Conservation (phyloP, 345 rosid genomes). For the Carallia pectinifolia region DNA sequence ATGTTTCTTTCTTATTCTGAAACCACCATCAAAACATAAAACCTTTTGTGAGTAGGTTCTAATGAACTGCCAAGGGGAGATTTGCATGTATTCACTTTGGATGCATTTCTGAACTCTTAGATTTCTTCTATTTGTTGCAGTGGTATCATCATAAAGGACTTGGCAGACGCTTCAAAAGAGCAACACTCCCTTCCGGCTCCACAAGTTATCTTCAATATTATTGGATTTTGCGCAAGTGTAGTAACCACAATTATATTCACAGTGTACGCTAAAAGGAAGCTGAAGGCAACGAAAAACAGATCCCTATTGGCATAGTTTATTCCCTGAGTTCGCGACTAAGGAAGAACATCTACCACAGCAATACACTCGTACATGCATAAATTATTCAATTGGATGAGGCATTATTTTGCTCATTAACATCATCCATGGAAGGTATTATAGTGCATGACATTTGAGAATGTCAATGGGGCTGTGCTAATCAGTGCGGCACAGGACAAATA, state of each 20-base stretch:
- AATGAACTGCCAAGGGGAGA: too few species aligned
- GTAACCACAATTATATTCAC: slow-evolving; percentile 69
- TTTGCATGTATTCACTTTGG: neutral
- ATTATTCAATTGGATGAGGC: slow-evolving; percentile 27
- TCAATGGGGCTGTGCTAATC: slow-evolving; percentile 1
- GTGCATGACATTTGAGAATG: slow-evolving; percentile 2
- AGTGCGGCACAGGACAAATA: slow-evolving; percentile 10
- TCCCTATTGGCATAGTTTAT: slow-evolving; percentile 34
- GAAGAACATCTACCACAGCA: neutral
- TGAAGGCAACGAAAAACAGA: slow-evolving; percentile 61
- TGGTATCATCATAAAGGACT: slow-evolving; percentile 69
- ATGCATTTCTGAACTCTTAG: slow-evolving; percentile 4
- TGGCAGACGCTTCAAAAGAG: slow-evolving; percentile 88
- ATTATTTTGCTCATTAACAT: slow-evolving; percentile 33
- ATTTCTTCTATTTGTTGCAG: slow-evolving; percentile 43
- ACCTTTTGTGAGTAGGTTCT: too few species aligned
- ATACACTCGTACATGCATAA: slow-evolving; percentile 3
- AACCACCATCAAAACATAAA: too few species aligned
- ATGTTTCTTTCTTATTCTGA: too few species aligned
- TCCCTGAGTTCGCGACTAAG: neutral
- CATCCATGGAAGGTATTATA: slow-evolving; percentile 23
- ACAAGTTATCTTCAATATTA: slow-evolving; percentile 69
- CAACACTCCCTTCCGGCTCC: slow-evolving; percentile 56
- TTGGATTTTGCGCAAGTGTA: slow-evolving; percentile 73
- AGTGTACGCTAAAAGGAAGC: slow-evolving; percentile 74